These are phyloP conservation scores for Fusarium piperis DNA, from an alignment of 2,329 filamentous ascomycete species.

Conservation along the genomic window DNA sequence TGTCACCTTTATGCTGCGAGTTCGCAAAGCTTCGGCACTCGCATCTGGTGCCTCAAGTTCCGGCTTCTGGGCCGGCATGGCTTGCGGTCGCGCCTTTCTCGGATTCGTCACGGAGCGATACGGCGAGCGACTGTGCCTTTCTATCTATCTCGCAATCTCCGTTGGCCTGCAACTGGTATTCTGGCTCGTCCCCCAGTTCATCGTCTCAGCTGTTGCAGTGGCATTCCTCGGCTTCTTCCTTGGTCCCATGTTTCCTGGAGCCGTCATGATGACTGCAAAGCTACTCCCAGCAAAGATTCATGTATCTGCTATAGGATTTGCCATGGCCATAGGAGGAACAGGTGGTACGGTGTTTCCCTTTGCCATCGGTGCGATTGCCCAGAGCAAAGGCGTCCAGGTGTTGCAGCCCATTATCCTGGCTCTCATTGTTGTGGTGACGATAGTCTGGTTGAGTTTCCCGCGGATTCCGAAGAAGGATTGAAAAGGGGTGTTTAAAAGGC, in stretches of 20 bases:
- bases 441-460: conserved; percentile 51
- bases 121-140: conserved; percentile 70
- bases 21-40: conserved; percentile 71
- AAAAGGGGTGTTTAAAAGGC: not conserved
- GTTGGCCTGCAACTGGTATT: conserved; percentile 71
- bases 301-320: conserved; percentile 78
- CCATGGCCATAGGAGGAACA: conserved; percentile 75
- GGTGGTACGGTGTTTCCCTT: conserved; percentile 72
- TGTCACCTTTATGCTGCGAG: conserved; percentile 80
- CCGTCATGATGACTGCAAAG: conserved; percentile 75
- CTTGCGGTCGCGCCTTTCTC: conserved; percentile 71
- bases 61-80: conserved; percentile 84
- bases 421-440: conserved; percentile 49
- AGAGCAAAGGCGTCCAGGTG: conserved; percentile 57
- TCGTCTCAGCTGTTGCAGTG: conserved; percentile 67
- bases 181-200: conserved; percentile 69
- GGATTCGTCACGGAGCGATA: conserved; percentile 76
- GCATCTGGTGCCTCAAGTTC: conserved; percentile 77
- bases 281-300: conserved; percentile 76
- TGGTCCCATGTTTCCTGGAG: conserved; percentile 78
- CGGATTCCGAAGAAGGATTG: conserved; percentile 47
- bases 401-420: conserved; percentile 62
- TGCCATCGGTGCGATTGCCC: conserved; percentile 70
- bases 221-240: conserved; percentile 78
- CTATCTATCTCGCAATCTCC: conserved; percentile 68